These are phyloP conservation scores for Clarireedia paspali DNA, from an alignment of 2,329 filamentous ascomycete genomes.

Conservation along the genomic window DNA sequence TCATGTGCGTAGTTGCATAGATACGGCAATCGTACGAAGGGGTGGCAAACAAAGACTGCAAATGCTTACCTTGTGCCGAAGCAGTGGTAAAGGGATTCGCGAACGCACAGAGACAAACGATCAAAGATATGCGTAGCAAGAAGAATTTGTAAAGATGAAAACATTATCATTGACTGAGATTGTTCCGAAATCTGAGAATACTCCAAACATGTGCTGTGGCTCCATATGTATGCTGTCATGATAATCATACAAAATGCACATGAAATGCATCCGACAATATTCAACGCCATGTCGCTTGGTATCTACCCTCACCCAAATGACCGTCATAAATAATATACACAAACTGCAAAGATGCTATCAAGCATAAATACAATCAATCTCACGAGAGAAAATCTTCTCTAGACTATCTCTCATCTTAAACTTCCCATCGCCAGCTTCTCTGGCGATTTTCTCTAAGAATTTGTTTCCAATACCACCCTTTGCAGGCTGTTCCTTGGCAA, in stretches of 20 bases:
- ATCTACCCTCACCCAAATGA: slow-evolving; percentile 3
- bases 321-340: slow-evolving; percentile 7
- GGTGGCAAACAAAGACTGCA: no score
- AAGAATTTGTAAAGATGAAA: not conserved
- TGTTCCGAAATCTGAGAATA: not conserved
- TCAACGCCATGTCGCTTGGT: slow-evolving; percentile 8
- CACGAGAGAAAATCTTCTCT: slow-evolving; percentile 35
- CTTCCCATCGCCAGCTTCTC: slow-evolving; percentile 8
- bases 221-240: not conserved
- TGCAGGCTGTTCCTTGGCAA: not conserved
- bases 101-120: not conserved
- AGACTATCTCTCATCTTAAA: slow-evolving; percentile 23
- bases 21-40: no score
- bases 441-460: slow-evolving; percentile 9
- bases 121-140: not conserved
- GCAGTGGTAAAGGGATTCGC: not conserved
- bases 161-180: not conserved
- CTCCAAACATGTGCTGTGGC: not conserved
- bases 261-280: not conserved
- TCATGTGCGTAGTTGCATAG: no score
- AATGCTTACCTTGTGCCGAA: not conserved
- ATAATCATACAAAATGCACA: slow-evolving; percentile 5
- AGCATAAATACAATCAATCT: slow-evolving; percentile 25
- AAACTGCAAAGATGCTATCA: not conserved
- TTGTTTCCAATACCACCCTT: not conserved